Evolutionary conservation across 192 early-diverging fungal species (phyloP).

Genomic region (Coemansia sp.): DNA sequence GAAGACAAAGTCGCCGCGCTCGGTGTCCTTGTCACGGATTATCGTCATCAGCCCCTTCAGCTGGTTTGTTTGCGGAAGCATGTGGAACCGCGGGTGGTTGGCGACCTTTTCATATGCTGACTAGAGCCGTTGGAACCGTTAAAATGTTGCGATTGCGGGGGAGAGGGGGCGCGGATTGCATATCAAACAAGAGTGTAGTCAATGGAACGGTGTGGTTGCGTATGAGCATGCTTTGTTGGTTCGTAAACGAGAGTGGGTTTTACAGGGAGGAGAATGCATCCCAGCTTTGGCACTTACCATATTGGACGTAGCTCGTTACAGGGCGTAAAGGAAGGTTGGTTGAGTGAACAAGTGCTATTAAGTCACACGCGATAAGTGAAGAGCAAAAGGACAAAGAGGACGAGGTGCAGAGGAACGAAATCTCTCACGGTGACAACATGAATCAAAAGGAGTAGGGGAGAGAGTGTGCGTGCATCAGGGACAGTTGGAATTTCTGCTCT

Average conservation of each 20-base stretch:
- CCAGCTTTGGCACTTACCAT: neutral
- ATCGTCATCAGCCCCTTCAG: conserved; percentile 83
- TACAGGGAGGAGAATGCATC: neutral
- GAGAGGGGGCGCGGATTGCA: neutral
- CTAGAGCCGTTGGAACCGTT: conserved; percentile 4
- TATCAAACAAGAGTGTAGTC: neutral
- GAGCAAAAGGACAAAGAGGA: neutral
- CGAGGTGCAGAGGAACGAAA: too few relatives aligned
- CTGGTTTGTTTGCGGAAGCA: conserved; percentile 73
- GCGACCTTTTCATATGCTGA: conserved; percentile 35
- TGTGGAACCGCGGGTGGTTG: conserved; percentile 63
- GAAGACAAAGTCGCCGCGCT: conserved; percentile 92
- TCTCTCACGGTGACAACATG: too few relatives aligned
- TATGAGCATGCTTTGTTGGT: neutral
- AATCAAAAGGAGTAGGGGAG: too few relatives aligned
- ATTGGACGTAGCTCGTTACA: neutral
- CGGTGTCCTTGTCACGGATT: conserved; percentile 77
- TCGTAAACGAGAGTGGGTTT: neutral
- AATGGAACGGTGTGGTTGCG: neutral
- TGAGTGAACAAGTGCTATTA: neutral
- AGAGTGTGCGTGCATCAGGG: too few relatives aligned
- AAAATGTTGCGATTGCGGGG: too few relatives aligned
- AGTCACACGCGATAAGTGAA: neutral
- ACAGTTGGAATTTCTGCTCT: too few relatives aligned
- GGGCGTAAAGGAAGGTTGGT: neutral